Conservation (phyloP, 2,329 filamentous ascomycete genomes). For the Daldinia sp. region DNA sequence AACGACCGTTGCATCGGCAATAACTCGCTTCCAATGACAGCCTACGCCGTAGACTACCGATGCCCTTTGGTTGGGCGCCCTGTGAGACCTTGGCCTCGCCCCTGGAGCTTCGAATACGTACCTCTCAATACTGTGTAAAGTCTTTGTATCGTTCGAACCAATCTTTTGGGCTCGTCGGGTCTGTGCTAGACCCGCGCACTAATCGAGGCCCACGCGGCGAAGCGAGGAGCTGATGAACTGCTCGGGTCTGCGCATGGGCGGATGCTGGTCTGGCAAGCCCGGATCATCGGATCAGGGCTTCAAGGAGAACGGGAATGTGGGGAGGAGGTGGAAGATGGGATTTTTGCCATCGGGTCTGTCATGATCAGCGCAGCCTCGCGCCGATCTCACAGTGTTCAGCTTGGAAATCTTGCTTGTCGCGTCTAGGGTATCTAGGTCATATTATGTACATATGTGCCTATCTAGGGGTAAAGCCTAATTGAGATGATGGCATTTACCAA, state of each 20-base stretch:
- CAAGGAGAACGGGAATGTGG: neutral
- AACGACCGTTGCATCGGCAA: conserved; percentile 22
- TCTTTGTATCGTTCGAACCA: too few relatives aligned
- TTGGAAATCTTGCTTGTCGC: neutral
- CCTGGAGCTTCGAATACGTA: too few relatives aligned
- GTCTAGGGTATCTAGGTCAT: neutral
- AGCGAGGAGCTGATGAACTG: conserved; percentile 5
- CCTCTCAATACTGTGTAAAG: too few relatives aligned
- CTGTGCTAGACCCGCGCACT: conserved; percentile 4
- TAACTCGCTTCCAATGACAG: conserved; percentile 35
- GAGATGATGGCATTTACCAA: neutral
- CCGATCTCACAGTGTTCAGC: conserved; percentile 6
- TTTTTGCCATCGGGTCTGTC: conserved; percentile 13
- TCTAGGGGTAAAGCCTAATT: neutral
- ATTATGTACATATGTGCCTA: too few relatives aligned
- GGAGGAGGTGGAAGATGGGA: neutral
- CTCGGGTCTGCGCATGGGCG: neutral
- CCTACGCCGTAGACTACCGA: conserved; percentile 17
- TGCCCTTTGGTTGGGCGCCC: conserved; percentile 26
- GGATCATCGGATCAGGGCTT: conserved; percentile 3
- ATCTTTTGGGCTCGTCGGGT: neutral
- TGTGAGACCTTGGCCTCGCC: conserved; percentile 2
- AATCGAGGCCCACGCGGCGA: conserved; percentile 4
- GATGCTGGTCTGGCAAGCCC: neutral
- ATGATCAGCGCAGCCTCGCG: conserved; percentile 23